A percentile compares a stretch with the other conserved stretches of the same genome.
Evolutionary conservation across 805 yeast species (phyloP).

Genomic region (Ogataea pilisensis): DNA sequence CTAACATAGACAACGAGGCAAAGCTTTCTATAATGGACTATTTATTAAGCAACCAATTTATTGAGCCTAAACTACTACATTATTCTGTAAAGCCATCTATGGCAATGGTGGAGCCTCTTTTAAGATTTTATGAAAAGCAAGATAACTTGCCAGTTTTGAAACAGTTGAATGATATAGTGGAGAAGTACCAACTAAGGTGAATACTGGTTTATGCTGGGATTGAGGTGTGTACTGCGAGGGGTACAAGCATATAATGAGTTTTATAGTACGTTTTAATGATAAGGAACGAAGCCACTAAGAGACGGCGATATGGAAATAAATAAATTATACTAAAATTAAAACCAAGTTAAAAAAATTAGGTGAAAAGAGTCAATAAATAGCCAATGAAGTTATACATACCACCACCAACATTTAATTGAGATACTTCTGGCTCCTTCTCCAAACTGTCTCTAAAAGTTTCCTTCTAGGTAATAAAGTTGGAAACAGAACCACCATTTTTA

Average conservation of each 20-base stretch:
- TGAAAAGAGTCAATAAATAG: too few relatives aligned
- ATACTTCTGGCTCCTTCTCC: constrained; percentile 21
- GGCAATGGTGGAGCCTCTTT: constrained; percentile 13
- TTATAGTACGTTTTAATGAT: too few relatives aligned
- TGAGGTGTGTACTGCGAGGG: too few relatives aligned
- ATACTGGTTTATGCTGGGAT: too few relatives aligned
- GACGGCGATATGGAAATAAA: too few relatives aligned
- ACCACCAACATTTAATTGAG: neutral
- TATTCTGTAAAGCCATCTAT: neutral
- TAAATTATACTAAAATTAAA: too few relatives aligned
- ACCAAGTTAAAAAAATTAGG: too few relatives aligned
- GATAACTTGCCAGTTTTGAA: neutral
- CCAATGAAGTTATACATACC: too few relatives aligned
- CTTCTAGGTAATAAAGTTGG: constrained; percentile 30
- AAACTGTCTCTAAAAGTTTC: constrained; percentile 27
- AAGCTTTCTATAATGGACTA: constrained; percentile 13
- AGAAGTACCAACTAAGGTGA: too few relatives aligned
- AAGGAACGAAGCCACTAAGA: too few relatives aligned
- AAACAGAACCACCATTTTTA: constrained; percentile 28
- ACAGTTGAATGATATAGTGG: neutral
- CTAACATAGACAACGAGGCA: neutral
- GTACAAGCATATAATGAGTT: too few relatives aligned
- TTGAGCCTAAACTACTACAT: neutral
- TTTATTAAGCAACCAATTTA: constrained; percentile 2
- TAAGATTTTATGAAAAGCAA: constrained; percentile 7